Percentiles rank a stretch among this genome's conserved stretches.
phyloP scores from a whole-genome alignment of 179 eudicot genomes.

The Silene vulgaris region DNA sequence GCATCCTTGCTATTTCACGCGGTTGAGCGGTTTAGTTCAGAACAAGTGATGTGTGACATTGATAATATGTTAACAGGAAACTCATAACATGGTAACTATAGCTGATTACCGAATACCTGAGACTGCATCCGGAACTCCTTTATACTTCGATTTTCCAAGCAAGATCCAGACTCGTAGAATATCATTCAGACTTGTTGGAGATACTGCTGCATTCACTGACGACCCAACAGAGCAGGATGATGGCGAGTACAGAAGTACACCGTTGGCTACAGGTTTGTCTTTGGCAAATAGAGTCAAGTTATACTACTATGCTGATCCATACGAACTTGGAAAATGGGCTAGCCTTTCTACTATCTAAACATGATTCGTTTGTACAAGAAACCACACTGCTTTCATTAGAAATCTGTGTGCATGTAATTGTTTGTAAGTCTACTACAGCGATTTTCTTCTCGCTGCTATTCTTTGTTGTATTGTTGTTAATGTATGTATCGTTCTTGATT shows the following conservation, averaged over 20 bases:
- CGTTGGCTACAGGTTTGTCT: slow-evolving; percentile 66
- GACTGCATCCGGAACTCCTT: slow-evolving; percentile 65
- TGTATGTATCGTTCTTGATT: slow-evolving; percentile 24
- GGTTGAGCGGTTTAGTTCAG: neutral
- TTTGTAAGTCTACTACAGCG: slow-evolving; percentile 17
- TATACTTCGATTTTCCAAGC: slow-evolving; percentile 90
- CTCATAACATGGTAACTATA: slow-evolving; percentile 60
- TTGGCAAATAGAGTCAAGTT: slow-evolving; percentile 72
- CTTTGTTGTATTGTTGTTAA: slow-evolving; percentile 22
- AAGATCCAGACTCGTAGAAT: slow-evolving; percentile 59
- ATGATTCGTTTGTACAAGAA: neutral
- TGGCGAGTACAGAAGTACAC: slow-evolving; percentile 42
- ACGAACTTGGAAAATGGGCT: slow-evolving; percentile 94
- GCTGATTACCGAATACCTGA: slow-evolving; percentile 91
- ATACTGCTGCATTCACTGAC: slow-evolving; percentile 63
- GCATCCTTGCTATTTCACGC: too few species aligned
- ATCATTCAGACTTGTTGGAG: slow-evolving; percentile 73
- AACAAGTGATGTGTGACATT: neutral
- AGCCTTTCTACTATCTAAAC: slow-evolving; percentile 64
- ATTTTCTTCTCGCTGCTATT: slow-evolving; percentile 16
- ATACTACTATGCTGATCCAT: slow-evolving; percentile 83
- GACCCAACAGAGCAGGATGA: slow-evolving; percentile 77
- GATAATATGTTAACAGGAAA: slow-evolving; percentile 46
- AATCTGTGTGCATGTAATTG: slow-evolving; percentile 18
- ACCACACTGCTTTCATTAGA: neutral